Conservation (phyloP, 2,329 filamentous ascomycete genomes). For the Podosphaera xanthii region DNA sequence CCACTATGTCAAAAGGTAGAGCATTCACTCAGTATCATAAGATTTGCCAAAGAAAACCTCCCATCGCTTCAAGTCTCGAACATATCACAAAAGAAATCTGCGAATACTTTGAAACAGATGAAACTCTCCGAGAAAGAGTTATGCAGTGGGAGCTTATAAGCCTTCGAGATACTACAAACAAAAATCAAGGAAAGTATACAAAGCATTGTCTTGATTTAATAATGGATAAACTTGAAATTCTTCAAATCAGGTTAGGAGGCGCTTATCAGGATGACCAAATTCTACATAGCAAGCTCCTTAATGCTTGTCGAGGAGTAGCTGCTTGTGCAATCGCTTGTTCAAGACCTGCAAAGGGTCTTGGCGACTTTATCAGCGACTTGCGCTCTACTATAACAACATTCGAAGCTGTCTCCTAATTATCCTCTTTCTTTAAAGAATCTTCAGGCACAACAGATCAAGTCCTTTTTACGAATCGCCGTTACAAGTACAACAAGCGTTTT, state of each 20-base stretch:
- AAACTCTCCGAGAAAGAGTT: not conserved
- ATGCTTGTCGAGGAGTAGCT: not conserved
- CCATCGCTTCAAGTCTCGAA: not conserved
- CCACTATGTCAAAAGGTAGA: not conserved
- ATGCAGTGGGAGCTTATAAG: not conserved
- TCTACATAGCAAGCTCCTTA: not conserved
- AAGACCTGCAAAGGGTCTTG: not conserved
- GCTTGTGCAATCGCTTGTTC: not conserved
- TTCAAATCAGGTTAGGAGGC: not conserved
- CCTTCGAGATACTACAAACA: not conserved
- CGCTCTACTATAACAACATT: not conserved
- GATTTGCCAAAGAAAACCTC: not conserved
- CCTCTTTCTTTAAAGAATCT: too few species aligned
- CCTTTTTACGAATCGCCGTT: not conserved
- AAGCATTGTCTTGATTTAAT: not conserved
- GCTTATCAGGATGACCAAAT: not conserved
- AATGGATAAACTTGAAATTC: not conserved
- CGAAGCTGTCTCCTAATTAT: not conserved
- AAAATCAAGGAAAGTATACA: not conserved
- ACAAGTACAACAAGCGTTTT: not conserved
- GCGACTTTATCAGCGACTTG: not conserved
- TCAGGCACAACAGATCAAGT: not conserved
- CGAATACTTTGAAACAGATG: not conserved
- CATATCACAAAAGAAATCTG: not conserved
- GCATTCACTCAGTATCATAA: not conserved